Base-by-base conservation (phyloP, 192 early-diverging fungal species). In the Podila epigama region DNA sequence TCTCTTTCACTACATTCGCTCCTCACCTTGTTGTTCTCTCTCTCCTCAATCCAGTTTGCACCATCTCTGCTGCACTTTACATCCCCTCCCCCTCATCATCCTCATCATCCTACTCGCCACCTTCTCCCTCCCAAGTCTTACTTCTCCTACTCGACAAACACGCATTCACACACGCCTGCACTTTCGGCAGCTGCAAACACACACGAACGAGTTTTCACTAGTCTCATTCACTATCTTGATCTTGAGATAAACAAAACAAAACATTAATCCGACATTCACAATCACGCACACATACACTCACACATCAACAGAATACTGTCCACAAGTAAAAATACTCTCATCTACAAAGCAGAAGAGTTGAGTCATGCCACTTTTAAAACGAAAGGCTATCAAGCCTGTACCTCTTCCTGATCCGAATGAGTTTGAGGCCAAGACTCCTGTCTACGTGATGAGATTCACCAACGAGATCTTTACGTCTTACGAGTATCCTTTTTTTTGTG, bases 391-490 rank as follows among this genome's bases (percentile, higher is more conserved):
- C 73, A 77, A 68, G 50, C 66, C 61, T 16, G 73, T 77, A 39
- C 73, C 73, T 1, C 53, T 60, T 18, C 73, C 73, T 12, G 68
- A 36, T n/a, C 4, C 36, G 27, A 37, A 68, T 68, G 73, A 77
- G 35, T 77, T 77, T 68, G 73, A 82, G 10, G 57, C 44, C 11
- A 83, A 86, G 28, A 52, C 39, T 16, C 78, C 79, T 44, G 86
- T 88, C 32, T 88, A 79, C 79, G 78, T 86, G 61, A 81, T 88
- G 59, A 60, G 66, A 11, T 81, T 81, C 54, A 88, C 86, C 7
- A 81, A 84, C 39, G 88, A 89, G 75, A 69, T 88, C 62, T 89
- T 89, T 34, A 81, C 88, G 25, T 68, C 36, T 35, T 89, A 89
- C 42, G 83, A 85, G 88, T 88, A 88, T 69, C 57, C 42, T 48